phyloP scores from a whole-genome alignment of 208 protist species.

The Spongospora subterranea region DNA sequence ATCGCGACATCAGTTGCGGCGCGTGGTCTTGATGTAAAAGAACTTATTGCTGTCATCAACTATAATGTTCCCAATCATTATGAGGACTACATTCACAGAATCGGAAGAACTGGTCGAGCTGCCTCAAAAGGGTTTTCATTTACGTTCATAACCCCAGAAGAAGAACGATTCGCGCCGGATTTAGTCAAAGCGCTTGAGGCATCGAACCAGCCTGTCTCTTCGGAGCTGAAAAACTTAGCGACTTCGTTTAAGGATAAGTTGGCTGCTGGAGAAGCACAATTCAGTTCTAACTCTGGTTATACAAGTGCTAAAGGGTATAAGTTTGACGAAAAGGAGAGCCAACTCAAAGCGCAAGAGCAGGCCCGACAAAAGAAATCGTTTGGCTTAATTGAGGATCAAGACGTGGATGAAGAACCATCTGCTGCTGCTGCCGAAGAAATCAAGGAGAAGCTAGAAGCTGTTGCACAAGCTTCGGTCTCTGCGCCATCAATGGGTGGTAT shows the following conservation, averaged over 20 bases:
- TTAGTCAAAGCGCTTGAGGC: conserved; percentile 77
- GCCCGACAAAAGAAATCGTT: conserved; percentile 35
- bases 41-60: conserved; percentile 83
- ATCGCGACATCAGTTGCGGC: conserved; percentile 83
- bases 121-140: conserved; percentile 79
- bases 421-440: not conserved
- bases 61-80: conserved; percentile 84
- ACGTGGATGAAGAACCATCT: not conserved
- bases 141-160: conserved; percentile 82
- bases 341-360: conserved; percentile 52
- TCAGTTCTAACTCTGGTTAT: conserved; percentile 66
- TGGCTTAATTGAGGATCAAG: conserved; percentile 44
- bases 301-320: conserved; percentile 71
- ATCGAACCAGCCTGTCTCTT: conserved; percentile 67
- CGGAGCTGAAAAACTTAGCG: conserved; percentile 68
- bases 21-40: conserved; percentile 84
- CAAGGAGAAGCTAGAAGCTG: conserved; percentile 20
- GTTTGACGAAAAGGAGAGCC: conserved; percentile 73
- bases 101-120: conserved; percentile 78
- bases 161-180: conserved; percentile 74
- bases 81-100: conserved; percentile 80
- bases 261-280: not conserved
- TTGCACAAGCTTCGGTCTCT: not conserved
- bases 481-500: not conserved
- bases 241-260: conserved; percentile 41